These are phyloP conservation scores for bread wheat (Triticum aestivum) DNA, from an alignment of 176 grass and related monocot species.

Conservation along the genomic window IWGSC_CS_RefSeq_v2.1 NC_057811.1:121024935-121025434, in stretches of 20 bases:
- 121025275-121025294: constrained; percentile 30
- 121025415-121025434: background rate
- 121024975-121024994: constrained; percentile 4
- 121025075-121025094: constrained; percentile 97
- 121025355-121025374: background rate
- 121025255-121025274: constrained; percentile 57
- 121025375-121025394: background rate
- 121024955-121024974: background rate
- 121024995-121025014: constrained; percentile 11
- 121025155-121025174: constrained; percentile 1
- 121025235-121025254: constrained; percentile 95
- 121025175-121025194: constrained; percentile 76
- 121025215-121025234: constrained; percentile 91
- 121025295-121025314: background rate
- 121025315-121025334: constrained; percentile 14
- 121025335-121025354: background rate
- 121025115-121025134: background rate
- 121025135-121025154: background rate
- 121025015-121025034: background rate
- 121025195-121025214: constrained; percentile 90
- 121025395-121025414: background rate
- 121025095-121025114: constrained; percentile 58
- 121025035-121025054: constrained; percentile 63
- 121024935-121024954: background rate
- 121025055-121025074: constrained; percentile 98